phyloP scores from a whole-genome alignment of 805 yeast species.

The Wickerhamomyces xylosicus region DNA sequence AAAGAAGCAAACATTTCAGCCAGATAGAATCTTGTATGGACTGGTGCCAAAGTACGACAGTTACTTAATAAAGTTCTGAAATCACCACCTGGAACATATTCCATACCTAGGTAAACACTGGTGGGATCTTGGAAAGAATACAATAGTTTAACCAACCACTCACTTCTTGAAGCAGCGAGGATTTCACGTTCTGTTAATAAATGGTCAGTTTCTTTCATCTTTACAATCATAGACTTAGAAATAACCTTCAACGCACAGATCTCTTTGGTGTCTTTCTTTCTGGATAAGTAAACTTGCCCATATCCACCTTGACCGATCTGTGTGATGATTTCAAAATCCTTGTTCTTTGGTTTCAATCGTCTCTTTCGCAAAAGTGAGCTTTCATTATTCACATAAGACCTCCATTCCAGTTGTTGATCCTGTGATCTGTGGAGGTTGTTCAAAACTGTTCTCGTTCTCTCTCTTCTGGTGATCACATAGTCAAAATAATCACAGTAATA shows the following conservation, averaged over 20 bases:
- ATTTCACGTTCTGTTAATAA: conserved; percentile 95
- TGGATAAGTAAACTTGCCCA: conserved; percentile 95
- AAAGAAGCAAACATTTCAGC: conserved; percentile 96
- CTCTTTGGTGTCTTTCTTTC: conserved; percentile 89
- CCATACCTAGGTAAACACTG: conserved; percentile 93
- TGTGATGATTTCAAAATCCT: conserved; percentile 92
- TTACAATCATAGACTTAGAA: conserved; percentile 76
- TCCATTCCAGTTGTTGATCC: conserved; percentile 46
- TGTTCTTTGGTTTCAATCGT: conserved; percentile 84
- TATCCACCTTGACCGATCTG: conserved; percentile 99
- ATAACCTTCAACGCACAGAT: conserved; percentile 91
- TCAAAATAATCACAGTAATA: conserved; percentile 94
- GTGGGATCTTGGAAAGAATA: conserved; percentile 94
- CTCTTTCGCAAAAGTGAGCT: conserved; percentile 77
- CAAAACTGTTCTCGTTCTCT: conserved; percentile 66
- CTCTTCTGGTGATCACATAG: conserved; percentile 79
- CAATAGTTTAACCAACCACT: conserved; percentile 88
- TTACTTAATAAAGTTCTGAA: conserved; percentile 89
- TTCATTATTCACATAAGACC: conserved; percentile 73
- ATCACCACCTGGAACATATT: conserved; percentile 99
- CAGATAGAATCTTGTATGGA: conserved; percentile 91
- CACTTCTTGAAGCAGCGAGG: conserved; percentile 88
- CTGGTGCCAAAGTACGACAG: conserved; percentile 86
- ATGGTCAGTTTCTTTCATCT: conserved; percentile 91
- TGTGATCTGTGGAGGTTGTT: conserved; percentile 33